These are phyloP conservation scores for Diutina scorzettiae DNA, from an alignment of 1,139 yeast genomes.

Conservation along the genomic window DNA sequence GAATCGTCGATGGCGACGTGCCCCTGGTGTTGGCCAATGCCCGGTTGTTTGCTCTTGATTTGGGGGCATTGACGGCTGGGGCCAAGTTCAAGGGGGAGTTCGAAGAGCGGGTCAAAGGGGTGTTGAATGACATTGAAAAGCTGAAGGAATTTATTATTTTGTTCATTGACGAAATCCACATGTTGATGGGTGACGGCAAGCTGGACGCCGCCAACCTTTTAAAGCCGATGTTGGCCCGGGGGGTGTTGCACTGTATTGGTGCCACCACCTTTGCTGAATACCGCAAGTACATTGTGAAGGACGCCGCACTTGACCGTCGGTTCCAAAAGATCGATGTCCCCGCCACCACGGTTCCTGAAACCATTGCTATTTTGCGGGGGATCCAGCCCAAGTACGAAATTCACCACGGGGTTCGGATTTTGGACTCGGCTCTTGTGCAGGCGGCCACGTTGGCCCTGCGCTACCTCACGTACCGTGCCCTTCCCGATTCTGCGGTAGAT, in stretches of 20 bases:
- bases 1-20: slow-evolving; percentile 91
- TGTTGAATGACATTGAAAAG: slow-evolving; percentile 82
- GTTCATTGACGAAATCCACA: slow-evolving; percentile 94
- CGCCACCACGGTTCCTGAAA: slow-evolving; percentile 86
- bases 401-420: slow-evolving; percentile 94
- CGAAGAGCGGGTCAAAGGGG: slow-evolving; percentile 96
- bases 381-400: slow-evolving; percentile 92
- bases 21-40: slow-evolving; percentile 78
- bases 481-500: slow-evolving; percentile 97
- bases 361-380: slow-evolving; percentile 93
- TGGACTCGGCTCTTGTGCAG: slow-evolving; percentile 87
- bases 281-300: slow-evolving; percentile 85
- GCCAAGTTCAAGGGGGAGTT: slow-evolving; percentile 98
- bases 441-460: slow-evolving; percentile 95
- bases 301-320: slow-evolving; percentile 97
- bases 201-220: slow-evolving; percentile 91
- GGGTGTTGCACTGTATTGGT: slow-evolving; percentile 93
- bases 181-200: slow-evolving; percentile 98
- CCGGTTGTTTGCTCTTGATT: slow-evolving; percentile 73
- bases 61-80: slow-evolving; percentile 96
- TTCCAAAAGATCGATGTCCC: slow-evolving; percentile 95
- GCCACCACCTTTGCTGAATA: slow-evolving; percentile 95
- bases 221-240: slow-evolving; percentile 96
- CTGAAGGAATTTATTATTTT: slow-evolving; percentile 76
- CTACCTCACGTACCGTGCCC: slow-evolving; percentile 85